Percentiles rank a stretch among this genome's conserved stretches.
Evolutionary conservation across 2,329 filamentous ascomycete genomes (phyloP).

Genomic region (Penicillium sp.): DNA sequence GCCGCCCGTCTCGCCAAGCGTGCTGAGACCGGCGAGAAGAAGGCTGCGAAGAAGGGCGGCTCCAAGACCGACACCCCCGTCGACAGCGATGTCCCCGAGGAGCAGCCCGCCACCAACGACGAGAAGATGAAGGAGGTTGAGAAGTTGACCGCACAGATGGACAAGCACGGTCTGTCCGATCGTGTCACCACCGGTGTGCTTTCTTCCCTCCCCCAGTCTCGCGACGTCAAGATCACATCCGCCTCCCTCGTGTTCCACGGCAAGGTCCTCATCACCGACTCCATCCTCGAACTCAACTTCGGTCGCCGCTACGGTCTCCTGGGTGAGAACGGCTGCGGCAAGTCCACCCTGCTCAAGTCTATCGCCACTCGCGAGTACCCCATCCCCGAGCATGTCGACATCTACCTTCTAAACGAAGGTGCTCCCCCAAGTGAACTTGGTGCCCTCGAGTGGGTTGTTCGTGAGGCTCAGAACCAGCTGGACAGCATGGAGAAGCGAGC

Average conservation of each 20-base stretch:
- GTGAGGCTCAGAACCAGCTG: conserved; percentile 89
- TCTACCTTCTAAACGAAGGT: conserved; percentile 97
- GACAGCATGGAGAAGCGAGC: conserved; percentile 82
- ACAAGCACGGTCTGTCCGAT: conserved; percentile 93
- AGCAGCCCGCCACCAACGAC: conserved; percentile 66
- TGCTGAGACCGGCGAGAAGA: conserved; percentile 61
- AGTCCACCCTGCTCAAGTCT: conserved; percentile 94
- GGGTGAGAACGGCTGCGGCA: conserved; percentile 98
- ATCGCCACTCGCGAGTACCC: conserved; percentile 93
- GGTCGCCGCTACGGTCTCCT: conserved; percentile 90
- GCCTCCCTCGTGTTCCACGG: conserved; percentile 96
- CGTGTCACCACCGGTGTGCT: conserved; percentile 97
- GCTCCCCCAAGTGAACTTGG: conserved; percentile 84
- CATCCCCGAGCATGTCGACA: conserved; percentile 93
- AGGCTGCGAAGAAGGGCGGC: conserved; percentile 55
- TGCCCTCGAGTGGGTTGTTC: conserved; percentile 95
- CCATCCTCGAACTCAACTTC: conserved; percentile 87
- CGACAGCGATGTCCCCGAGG: conserved; percentile 60
- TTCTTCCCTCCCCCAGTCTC: conserved; percentile 75
- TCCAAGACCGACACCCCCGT: conserved; percentile 59
- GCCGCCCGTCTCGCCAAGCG: conserved; percentile 66
- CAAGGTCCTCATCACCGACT: conserved; percentile 90
- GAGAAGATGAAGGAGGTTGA: conserved; percentile 77
- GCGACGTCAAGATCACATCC: conserved; percentile 96
- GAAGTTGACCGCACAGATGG: conserved; percentile 87